A percentile compares a stretch with the other conserved stretches of the same genome.
phyloP scores from a whole-genome alignment of 1,284 basidiomycete species.

The Athelia psychrophila region DNA sequence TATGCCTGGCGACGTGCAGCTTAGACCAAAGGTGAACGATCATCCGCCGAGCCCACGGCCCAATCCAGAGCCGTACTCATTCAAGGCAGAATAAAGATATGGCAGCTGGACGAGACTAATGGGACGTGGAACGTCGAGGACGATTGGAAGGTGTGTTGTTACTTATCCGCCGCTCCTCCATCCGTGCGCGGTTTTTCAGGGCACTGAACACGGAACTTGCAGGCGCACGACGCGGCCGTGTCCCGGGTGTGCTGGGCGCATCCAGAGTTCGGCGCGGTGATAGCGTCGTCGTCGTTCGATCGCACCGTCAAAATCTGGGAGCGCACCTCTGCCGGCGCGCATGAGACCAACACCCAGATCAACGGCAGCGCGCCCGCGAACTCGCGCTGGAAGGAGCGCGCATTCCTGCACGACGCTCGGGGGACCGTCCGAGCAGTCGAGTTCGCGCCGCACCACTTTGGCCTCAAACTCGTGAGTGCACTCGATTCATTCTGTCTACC shows the following conservation, averaged over 20 bases:
- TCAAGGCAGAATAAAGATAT: slow-evolving; percentile 72
- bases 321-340: slow-evolving; percentile 41
- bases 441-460: slow-evolving; percentile 84
- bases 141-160: slow-evolving; percentile 81
- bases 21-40: slow-evolving; percentile 68
- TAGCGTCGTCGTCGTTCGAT: slow-evolving; percentile 86
- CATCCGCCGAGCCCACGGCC: slow-evolving; percentile 1
- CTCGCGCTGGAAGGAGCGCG: slow-evolving; percentile 73
- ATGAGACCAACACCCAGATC: slow-evolving; percentile 30
- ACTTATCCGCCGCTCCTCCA: slow-evolving; percentile 4
- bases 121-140: slow-evolving; percentile 76
- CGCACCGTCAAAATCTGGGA: slow-evolving; percentile 91
- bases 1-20: slow-evolving; percentile 72
- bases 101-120: slow-evolving; percentile 67
- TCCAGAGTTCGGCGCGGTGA: slow-evolving; percentile 82
- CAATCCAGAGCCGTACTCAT: slow-evolving; percentile 7
- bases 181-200: slow-evolving; percentile 1
- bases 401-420: slow-evolving; percentile 76
- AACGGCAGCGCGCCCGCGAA: slow-evolving; percentile 23
- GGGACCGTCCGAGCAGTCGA: slow-evolving; percentile 83
- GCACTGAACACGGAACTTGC: slow-evolving; percentile 10
- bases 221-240: slow-evolving; percentile 90
- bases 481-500: background rate
- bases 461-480: slow-evolving; percentile 74
- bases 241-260: slow-evolving; percentile 86